Base-by-base conservation (phyloP, 352 stramenopile species). In the Phytophthora nicotianae region DNA sequence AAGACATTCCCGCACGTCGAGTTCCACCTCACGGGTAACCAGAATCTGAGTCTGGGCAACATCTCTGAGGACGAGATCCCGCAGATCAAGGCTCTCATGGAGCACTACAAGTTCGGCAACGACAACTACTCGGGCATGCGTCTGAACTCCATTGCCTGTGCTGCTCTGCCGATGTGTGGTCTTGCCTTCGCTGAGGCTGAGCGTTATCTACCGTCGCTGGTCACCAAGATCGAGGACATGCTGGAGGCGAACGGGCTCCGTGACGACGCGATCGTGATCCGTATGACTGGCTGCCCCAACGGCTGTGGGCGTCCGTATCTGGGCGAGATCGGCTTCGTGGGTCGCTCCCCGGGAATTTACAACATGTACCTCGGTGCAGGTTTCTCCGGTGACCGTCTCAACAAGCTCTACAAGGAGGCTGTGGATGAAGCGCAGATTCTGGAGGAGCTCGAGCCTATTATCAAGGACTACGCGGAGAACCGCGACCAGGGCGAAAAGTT, bases 211-310 rank as follows among this genome's bases (percentile, higher is more conserved):
- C 97, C 97, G 11, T 80, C 68, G 46, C 95, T 98, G 41, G 90
- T 99, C 43, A 86, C 88, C 60, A 96, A 96, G 61, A 90, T 99
- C 46, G 89, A 98, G 33, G 75, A 85, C 19, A 62, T 99, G 32
- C 75, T 99, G 51, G 83, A 94, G 61, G 89, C 86, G 50, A 78
- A 91, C 65, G 94, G 93, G 17, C 70, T 99, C 13, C 81, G 82
- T 11, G 93, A 98, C 58, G 94, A 99, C 67, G 91, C 98, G 68
- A 98, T 99, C 59, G 81, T 99, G 42, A 97, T 99, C 48, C 91
- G 97, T 38, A 99, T 99, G 96, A 99, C 96, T n/a, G 96, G 97
- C 40, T 99, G 97, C 74, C 93, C 96, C 24, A 99, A 99, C 77
- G 97, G 97, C 45, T 99, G 96, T 68, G 96, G 94, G 3, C 79